These are phyloP conservation scores for Rubroshorea leprosula DNA, from an alignment of 345 rosid species.

Conservation along the genomic window DNA sequence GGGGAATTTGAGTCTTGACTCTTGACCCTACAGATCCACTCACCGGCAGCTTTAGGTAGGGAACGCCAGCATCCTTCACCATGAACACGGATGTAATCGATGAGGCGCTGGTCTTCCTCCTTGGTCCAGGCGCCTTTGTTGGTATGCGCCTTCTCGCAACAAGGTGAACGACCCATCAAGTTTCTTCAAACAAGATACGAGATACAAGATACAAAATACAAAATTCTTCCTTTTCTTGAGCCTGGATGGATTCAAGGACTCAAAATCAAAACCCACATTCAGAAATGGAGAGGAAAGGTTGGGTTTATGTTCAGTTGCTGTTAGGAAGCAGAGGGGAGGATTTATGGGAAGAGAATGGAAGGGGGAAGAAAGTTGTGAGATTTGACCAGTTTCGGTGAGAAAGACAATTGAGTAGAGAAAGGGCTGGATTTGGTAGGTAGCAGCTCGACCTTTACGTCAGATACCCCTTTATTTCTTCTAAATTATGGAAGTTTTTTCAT, in stretches of 20 bases:
- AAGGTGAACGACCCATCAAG: constrained; percentile 92
- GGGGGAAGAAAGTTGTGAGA: constrained; percentile 11
- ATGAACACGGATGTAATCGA: constrained; percentile 59
- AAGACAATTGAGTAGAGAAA: constrained; percentile 48
- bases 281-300: not conserved
- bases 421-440: constrained; percentile 60
- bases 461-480: not conserved
- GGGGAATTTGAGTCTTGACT: too few species aligned
- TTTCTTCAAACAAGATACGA: too few species aligned
- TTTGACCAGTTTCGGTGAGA: constrained; percentile 54
- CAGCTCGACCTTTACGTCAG: constrained; percentile 43
- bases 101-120: constrained; percentile 79
- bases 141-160: constrained; percentile 83
- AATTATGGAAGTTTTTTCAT: too few species aligned
- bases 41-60: constrained; percentile 81
- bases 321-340: constrained; percentile 1
- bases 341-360: constrained; percentile 6
- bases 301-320: not conserved
- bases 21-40: not conserved
- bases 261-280: not conserved
- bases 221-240: not conserved
- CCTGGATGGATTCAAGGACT: not conserved
- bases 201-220: not conserved
- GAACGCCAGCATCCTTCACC: constrained; percentile 97
- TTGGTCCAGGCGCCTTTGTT: constrained; percentile 94